A percentile compares a stretch with the other conserved stretches of the same genome.
Conservation (phyloP, 345 rosid species). For the Physaria fendleri region DNA sequence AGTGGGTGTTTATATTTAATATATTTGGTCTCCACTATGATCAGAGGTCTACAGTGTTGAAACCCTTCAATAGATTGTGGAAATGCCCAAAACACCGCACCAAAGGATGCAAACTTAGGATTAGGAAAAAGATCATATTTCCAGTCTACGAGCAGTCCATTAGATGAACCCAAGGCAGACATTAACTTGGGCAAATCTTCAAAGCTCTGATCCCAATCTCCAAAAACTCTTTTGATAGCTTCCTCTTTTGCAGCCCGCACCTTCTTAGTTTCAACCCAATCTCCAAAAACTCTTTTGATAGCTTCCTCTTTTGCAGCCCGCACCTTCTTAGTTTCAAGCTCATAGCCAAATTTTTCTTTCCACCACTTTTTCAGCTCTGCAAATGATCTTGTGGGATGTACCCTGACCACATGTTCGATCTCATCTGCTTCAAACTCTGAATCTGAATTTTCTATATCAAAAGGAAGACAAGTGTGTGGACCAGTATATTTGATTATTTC, state of each 20-base stretch:
- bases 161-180: not conserved
- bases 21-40: not conserved
- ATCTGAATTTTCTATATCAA: not conserved
- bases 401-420: not conserved
- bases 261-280: not conserved
- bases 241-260: not conserved
- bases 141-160: not conserved
- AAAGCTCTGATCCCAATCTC: slow-evolving; percentile 4
- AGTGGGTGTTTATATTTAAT: not conserved
- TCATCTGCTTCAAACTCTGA: not conserved
- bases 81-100: slow-evolving; percentile 14
- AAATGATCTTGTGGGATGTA: not conserved
- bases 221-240: not conserved
- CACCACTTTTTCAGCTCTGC: not conserved
- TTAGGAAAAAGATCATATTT: not conserved
- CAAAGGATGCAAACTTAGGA: not conserved
- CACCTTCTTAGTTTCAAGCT: not conserved
- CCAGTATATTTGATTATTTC: not conserved
- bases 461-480: not conserved
- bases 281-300: not conserved
- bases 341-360: not conserved
- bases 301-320: not conserved
- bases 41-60: slow-evolving; percentile 7
- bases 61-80: slow-evolving; percentile 9
- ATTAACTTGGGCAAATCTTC: slow-evolving; percentile 1